Evolutionary conservation across 495 filamentous ascomycete species (phyloP).

Genomic region (Hypoxylon trugodes): DNA sequence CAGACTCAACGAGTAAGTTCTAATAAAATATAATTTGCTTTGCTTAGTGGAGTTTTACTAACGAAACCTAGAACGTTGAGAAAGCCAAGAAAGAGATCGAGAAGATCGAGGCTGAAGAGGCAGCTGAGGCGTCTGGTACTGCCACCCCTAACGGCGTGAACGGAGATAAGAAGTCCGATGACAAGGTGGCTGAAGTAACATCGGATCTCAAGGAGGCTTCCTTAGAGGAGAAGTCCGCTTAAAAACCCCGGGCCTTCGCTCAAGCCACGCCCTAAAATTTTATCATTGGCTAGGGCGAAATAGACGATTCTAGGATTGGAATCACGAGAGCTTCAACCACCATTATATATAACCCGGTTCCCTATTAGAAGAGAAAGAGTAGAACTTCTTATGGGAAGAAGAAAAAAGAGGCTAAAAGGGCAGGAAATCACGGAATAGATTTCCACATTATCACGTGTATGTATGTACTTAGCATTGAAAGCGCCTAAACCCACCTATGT

Average conservation of each 20-base stretch:
- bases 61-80: conserved; percentile 82
- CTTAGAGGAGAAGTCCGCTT: conserved; percentile 71
- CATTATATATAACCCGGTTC: neutral
- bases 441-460: conserved; percentile 12
- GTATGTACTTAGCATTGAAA: conserved; percentile 20
- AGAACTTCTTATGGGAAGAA: conserved; percentile 5
- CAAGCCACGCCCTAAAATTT: conserved; percentile 30
- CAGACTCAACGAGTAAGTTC: conserved; percentile 88
- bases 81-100: conserved; percentile 73
- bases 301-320: conserved; percentile 1
- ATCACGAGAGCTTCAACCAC: conserved; percentile 7
- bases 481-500: conserved; percentile 3
- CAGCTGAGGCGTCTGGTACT: conserved; percentile 46
- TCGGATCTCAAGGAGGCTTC: conserved; percentile 76
- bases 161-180: conserved; percentile 49
- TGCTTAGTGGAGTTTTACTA: conserved; percentile 47
- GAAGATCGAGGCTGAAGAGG: conserved; percentile 65
- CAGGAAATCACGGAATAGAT: conserved; percentile 6
- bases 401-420: conserved; percentile 6
- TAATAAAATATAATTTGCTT: neutral
- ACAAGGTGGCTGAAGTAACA: conserved; percentile 53
- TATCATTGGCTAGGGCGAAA: conserved; percentile 1
- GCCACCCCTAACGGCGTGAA: conserved; percentile 51
- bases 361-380: neutral
- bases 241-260: conserved; percentile 44